Evolutionary conservation across 2,329 filamentous ascomycete species (phyloP).

Genomic region (Cercospora beticola): DNA sequence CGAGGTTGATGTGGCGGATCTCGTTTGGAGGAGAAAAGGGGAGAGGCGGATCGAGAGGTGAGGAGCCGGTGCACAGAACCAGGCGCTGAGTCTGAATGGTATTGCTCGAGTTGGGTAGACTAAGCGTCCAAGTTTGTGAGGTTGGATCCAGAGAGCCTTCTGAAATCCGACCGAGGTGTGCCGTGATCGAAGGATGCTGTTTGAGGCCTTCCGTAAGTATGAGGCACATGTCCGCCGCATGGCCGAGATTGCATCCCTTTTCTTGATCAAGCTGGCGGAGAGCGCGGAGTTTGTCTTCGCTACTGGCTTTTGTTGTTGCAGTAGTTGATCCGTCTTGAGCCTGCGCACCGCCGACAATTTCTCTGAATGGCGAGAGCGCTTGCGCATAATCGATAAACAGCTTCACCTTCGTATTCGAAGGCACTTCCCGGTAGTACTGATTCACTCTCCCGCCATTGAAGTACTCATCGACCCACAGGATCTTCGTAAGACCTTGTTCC

Average conservation of each 20-base stretch:
- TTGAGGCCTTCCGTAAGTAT: conserved; percentile 50
- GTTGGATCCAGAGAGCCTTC: conserved; percentile 43
- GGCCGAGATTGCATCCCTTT: conserved; percentile 56
- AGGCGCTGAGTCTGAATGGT: conserved; percentile 42
- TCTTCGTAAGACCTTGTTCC: conserved; percentile 52
- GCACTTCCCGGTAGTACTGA: conserved; percentile 60
- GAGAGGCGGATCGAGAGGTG: conserved; percentile 48
- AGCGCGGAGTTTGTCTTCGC: conserved; percentile 56
- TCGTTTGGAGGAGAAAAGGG: conserved; percentile 42
- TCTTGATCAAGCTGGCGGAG: conserved; percentile 56
- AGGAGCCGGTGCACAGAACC: conserved; percentile 60
- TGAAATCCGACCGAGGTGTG: conserved; percentile 43
- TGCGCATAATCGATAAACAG: conserved; percentile 60
- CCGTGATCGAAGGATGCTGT: conserved; percentile 42
- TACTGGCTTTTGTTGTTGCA: neutral
- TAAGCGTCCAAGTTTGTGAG: conserved; percentile 42
- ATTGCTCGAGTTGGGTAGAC: conserved; percentile 33
- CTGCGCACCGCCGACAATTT: conserved; percentile 50
- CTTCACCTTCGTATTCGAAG: conserved; percentile 62
- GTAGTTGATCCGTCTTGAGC: conserved; percentile 29
- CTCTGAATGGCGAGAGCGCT: conserved; percentile 53
- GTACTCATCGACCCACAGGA: conserved; percentile 60
- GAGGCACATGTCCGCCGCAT: conserved; percentile 58
- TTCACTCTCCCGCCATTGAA: conserved; percentile 50
- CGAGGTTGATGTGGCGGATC: conserved; percentile 53